Percentiles rank a stretch among this genome's conserved stretches.
These are phyloP conservation scores for Boletus huronensis DNA, from an alignment of 768 basidiomycete genomes.

Conservation along the genomic window DNA sequence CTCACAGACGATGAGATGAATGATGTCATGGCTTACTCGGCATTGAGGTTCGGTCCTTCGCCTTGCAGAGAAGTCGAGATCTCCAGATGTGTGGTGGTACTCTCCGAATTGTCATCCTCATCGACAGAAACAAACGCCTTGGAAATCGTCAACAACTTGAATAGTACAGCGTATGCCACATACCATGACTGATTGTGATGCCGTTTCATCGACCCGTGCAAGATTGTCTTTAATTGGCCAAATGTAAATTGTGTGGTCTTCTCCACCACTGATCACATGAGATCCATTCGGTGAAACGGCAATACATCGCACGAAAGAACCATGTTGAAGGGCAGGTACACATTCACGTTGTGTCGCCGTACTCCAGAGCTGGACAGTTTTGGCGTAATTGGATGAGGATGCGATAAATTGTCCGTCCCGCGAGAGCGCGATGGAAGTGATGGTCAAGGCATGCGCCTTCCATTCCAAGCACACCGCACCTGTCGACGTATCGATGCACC, in stretches of 20 bases:
- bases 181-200: not conserved
- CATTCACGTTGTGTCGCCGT: not conserved
- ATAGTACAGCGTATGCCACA: not conserved
- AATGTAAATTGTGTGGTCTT: not conserved
- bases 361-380: not conserved
- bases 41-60: not conserved
- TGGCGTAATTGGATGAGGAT: not conserved
- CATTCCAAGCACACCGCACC: not conserved
- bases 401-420: not conserved
- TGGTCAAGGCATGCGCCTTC: not conserved
- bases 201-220: not conserved
- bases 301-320: not conserved
- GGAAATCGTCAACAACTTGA: not conserved
- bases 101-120: not conserved
- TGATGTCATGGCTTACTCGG: not conserved
- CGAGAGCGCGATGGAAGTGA: not conserved
- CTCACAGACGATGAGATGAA: not conserved
- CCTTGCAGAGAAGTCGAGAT: not conserved
- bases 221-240: not conserved
- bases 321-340: not conserved
- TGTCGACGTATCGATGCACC: not conserved
- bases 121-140: not conserved
- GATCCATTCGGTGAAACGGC: not conserved
- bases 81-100: not conserved
- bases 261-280: not conserved